A percentile compares a stretch with the other conserved stretches of the same genome.
These are phyloP conservation scores for Pontederia crassipes DNA, from an alignment of 176 grass and related monocot genomes.

Conservation along the genomic window DNA sequence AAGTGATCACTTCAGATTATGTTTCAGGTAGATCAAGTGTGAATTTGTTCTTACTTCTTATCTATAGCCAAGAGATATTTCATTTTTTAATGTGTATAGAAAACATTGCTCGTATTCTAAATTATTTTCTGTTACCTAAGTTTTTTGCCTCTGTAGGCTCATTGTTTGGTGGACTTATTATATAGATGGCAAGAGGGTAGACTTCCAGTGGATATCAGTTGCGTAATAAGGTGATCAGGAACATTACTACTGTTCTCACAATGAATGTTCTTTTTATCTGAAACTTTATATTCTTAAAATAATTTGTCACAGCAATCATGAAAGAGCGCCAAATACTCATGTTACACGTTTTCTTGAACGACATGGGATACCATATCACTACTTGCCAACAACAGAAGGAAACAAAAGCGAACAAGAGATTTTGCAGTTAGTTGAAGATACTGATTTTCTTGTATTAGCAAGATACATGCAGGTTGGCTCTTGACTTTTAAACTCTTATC, in stretches of 20 bases:
- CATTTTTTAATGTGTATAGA: too few relatives aligned
- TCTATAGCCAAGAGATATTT: too few relatives aligned
- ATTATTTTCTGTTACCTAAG: background rate
- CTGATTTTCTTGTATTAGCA: conserved; percentile 85
- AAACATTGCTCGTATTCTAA: too few relatives aligned
- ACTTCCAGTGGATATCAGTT: conserved; percentile 64
- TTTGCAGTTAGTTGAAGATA: conserved; percentile 50
- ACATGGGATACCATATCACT: conserved; percentile 78
- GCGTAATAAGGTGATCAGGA: conserved; percentile 58
- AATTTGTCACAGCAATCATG: conserved; percentile 56
- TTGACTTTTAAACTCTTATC: background rate
- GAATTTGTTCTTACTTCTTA: too few relatives aligned
- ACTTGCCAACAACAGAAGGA: conserved; percentile 47
- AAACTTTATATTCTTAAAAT: background rate
- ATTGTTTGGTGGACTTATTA: conserved; percentile 73
- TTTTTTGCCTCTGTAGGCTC: conserved; percentile 41
- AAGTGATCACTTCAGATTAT: too few relatives aligned
- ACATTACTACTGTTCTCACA: background rate
- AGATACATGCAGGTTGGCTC: conserved; percentile 91
- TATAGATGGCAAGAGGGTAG: conserved; percentile 72
- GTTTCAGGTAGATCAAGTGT: too few relatives aligned
- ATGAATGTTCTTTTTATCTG: background rate
- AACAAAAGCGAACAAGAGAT: conserved; percentile 83
- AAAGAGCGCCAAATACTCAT: conserved; percentile 58
- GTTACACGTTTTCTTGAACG: conserved; percentile 66